phyloP scores from a whole-genome alignment of 2,329 filamentous ascomycete species.

The Colletotrichum sp. region DNA sequence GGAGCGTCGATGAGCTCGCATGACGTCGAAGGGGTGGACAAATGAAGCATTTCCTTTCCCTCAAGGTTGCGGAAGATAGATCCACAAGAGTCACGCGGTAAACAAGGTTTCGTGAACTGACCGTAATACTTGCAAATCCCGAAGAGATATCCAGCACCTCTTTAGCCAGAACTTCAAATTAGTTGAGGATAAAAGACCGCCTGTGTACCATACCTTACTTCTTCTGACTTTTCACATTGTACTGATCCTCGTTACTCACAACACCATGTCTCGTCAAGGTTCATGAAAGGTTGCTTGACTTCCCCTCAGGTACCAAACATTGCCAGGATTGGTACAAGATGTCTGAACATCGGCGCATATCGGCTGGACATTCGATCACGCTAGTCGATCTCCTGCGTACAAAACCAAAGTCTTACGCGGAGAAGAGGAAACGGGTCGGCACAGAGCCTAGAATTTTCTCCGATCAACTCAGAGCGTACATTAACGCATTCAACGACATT shows the following conservation, averaged over 20 bases:
- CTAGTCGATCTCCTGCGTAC: not conserved
- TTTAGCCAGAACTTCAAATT: not conserved
- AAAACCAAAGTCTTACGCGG: not conserved
- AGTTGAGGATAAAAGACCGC: not conserved
- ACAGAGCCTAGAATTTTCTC: not conserved
- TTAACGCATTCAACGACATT: not conserved
- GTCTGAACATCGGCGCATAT: accelerated
- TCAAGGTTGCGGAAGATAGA: not conserved
- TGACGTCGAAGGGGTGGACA: not conserved
- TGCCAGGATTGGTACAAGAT: not conserved
- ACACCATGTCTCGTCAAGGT: not conserved
- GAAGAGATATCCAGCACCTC: not conserved
- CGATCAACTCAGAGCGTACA: not conserved
- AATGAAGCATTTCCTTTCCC: not conserved
- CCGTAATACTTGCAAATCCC: not conserved
- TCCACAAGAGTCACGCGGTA: not conserved
- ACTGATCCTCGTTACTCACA: not conserved
- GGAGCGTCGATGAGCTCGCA: not conserved
- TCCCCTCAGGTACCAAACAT: not conserved
- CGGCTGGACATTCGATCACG: not conserved
- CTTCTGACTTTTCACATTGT: not conserved
- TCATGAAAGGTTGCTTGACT: not conserved
- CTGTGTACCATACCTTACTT: accelerated
- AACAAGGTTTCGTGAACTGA: not conserved
- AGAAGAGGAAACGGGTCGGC: not conserved